A percentile compares a stretch with the other conserved stretches of the same genome.
phyloP scores from a whole-genome alignment of 179 eudicot species.

The Silene noctiflora region DNA sequence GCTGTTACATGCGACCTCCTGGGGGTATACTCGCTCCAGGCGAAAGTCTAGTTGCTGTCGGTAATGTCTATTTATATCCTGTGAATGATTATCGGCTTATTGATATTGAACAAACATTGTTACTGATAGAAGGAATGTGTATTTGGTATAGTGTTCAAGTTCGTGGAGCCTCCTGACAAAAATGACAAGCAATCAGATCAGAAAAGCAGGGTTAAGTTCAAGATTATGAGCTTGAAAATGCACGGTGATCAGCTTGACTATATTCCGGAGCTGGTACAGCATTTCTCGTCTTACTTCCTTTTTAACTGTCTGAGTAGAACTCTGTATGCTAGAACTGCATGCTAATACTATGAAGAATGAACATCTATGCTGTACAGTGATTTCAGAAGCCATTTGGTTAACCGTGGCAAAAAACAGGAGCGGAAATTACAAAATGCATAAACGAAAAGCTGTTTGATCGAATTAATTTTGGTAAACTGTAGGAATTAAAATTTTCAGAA shows the following conservation, averaged over 20 bases:
- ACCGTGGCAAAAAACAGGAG: no score
- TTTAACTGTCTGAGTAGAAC: background rate
- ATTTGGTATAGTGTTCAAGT: slow-evolving; percentile 48
- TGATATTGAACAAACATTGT: background rate
- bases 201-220: slow-evolving; percentile 65
- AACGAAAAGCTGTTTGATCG: no score
- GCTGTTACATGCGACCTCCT: slow-evolving; percentile 75
- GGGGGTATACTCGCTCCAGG: slow-evolving; percentile 75
- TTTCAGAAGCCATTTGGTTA: no score
- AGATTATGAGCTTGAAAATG: slow-evolving; percentile 79
- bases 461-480: no score
- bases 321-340: background rate
- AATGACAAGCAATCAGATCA: slow-evolving; percentile 50
- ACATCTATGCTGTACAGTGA: no score
- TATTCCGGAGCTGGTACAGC: slow-evolving; percentile 65
- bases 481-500: no score
- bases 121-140: background rate
- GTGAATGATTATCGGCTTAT: background rate
- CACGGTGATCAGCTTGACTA: slow-evolving; percentile 53
- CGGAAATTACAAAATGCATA: no score
- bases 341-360: no score
- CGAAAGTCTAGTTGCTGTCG: slow-evolving; percentile 63
- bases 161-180: slow-evolving; percentile 70
- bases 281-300: background rate
- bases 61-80: slow-evolving; percentile 30